Evolutionary conservation across 2,329 filamentous ascomycete genomes (phyloP), one percentile per base, ranked within the genome.

Genomic region (Penicillium thymicola): DNA sequence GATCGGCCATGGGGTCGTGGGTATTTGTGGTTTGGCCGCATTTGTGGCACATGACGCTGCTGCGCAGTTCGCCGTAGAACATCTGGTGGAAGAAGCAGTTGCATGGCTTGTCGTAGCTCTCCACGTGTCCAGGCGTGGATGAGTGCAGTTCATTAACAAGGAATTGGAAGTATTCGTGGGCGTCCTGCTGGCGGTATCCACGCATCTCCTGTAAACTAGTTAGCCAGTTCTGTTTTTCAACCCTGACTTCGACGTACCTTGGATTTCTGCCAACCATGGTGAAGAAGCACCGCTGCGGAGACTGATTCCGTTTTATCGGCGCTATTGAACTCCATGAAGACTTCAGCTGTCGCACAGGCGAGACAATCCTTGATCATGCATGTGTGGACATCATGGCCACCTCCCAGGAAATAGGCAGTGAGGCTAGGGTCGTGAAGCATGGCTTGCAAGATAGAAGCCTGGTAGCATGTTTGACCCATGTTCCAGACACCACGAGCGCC

Each of bases 391-490:
- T 88, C 87, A 73, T 99, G 93, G 0, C 92, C 91, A 71, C 96
- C 92, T 40, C 89, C 88, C 6, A 99, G 86, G 72, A 96, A 97
- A 74, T 90, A 97, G 65, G 93, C 92, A 58, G 90, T 87, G 30
- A 99, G 83, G 43, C 97, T 82, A 0, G 93, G 93, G 70, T 97
- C 97, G 77, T 97, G 93, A 53, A 97, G 84, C 65, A 99, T 86
- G 55, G 89, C 92, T 73, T 97, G 94, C 16, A 99, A 81, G 46
- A 97, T 92, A 30, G 97, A 93, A 66, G 94, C 96, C 82, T 97
- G 93, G 75, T 97, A 99, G 78, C 93, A 99, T 11, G 94, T 97
- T 57, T 95, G 92, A n/a, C 93, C 94, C 72, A 96, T 93, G 70
- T 97, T 99, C 75, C 96, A 97, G 59, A 99, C 88, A 32, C 93